Conservation (phyloP, 2,329 filamentous ascomycete species). For the Trematosphaeria pertusa region DNA sequence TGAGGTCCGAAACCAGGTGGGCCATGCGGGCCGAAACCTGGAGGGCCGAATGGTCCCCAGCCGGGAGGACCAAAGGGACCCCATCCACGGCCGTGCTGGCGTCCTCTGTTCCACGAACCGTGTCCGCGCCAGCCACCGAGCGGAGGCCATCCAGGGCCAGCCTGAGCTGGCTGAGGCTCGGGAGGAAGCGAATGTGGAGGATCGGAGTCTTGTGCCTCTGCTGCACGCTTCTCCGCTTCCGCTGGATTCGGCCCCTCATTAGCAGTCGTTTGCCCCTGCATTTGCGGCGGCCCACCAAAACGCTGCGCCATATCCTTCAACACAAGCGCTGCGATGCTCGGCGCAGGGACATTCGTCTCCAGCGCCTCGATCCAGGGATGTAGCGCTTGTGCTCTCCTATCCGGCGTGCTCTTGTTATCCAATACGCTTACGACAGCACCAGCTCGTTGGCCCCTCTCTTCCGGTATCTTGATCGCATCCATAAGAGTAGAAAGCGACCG, state of each 20-base stretch:
- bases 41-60: slow-evolving; percentile 13
- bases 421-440: slow-evolving; percentile 26
- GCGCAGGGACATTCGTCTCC: slow-evolving; percentile 26
- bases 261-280: not conserved
- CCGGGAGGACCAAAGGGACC: slow-evolving; percentile 5
- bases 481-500: slow-evolving; percentile 32
- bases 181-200: slow-evolving; percentile 35
- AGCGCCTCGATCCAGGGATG: slow-evolving; percentile 41
- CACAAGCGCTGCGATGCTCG: slow-evolving; percentile 18
- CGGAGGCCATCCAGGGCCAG: not conserved
- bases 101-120: not conserved
- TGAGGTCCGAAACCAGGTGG: slow-evolving; percentile 7
- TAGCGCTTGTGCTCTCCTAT: slow-evolving; percentile 31
- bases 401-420: slow-evolving; percentile 17
- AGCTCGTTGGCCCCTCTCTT: slow-evolving; percentile 28
- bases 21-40: slow-evolving; percentile 11
- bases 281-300: slow-evolving; percentile 6
- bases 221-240: slow-evolving; percentile 3
- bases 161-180: slow-evolving; percentile 4
- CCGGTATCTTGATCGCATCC: slow-evolving; percentile 25
- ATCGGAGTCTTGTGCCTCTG: slow-evolving; percentile 13
- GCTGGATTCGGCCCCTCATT: not conserved
- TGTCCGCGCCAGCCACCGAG: slow-evolving; percentile 7
- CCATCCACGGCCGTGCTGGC: slow-evolving; percentile 3
- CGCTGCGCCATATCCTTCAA: slow-evolving; percentile 27